Conservation (phyloP, 805 yeast genomes). For the Ascoidea asiatica region DNA sequence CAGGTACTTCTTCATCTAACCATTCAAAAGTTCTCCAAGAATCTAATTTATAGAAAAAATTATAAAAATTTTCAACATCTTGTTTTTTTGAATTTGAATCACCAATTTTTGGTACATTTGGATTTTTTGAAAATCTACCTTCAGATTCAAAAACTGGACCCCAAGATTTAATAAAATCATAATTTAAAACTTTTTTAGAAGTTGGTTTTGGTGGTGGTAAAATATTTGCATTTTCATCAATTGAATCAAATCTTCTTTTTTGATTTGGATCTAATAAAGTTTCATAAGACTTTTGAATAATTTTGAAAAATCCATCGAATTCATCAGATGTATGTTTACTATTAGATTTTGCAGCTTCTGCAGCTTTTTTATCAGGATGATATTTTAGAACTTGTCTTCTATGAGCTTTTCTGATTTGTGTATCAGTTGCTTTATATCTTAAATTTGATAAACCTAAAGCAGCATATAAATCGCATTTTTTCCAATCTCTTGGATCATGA, state of each 20-base stretch:
- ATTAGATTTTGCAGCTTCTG: no score
- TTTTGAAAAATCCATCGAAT: conserved; percentile 96
- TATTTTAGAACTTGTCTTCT: conserved; percentile 92
- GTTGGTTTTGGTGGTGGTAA: conserved; percentile 57
- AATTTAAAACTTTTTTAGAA: no score
- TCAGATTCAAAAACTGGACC: conserved; percentile 84
- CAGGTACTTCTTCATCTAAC: conserved; percentile 98
- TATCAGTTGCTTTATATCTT: conserved; percentile 84
- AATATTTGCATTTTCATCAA: conserved; percentile 80
- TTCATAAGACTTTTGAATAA: conserved; percentile 94
- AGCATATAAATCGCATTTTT: conserved; percentile 88
- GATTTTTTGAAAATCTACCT: conserved; percentile 82
- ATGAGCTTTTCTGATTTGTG: conserved; percentile 91
- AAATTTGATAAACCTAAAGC: conserved; percentile 88
- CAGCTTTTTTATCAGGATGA: conserved; percentile 97
- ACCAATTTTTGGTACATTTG: conserved; percentile 83
- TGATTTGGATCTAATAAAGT: conserved; percentile 71
- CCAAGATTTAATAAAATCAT: conserved; percentile 88
- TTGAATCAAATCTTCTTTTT: conserved; percentile 92
- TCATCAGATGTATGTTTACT: conserved; percentile 70
- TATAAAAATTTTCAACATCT: conserved; percentile 79
- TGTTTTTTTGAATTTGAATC: conserved; percentile 50
- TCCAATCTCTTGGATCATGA: conserved; percentile 98
- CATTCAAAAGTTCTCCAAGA: conserved; percentile 98
- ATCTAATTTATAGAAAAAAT: conserved; percentile 87